Conservation (phyloP, 352 stramenopile species). For the Globisporangium parvum region DNA sequence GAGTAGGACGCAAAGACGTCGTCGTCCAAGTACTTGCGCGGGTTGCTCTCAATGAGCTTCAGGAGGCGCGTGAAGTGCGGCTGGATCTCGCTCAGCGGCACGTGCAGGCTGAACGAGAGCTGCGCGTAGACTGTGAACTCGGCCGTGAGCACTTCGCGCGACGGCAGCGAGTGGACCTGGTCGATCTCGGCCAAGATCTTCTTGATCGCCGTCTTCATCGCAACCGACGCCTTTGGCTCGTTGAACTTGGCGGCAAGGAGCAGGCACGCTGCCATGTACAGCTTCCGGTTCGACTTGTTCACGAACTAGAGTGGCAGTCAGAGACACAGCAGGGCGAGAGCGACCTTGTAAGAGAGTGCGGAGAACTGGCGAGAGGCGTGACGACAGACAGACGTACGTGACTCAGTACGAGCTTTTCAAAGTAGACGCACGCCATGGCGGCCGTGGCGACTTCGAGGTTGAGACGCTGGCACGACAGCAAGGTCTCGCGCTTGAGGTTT, state of each 20-base stretch:
- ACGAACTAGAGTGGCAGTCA: no score
- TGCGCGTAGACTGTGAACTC: slow-evolving; percentile 90
- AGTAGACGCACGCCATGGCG: slow-evolving; percentile 94
- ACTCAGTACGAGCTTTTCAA: slow-evolving; percentile 94
- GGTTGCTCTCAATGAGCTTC: slow-evolving; percentile 85
- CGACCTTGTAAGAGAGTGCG: no score
- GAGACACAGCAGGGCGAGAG: no score
- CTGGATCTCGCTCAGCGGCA: slow-evolving; percentile 69
- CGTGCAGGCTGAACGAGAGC: slow-evolving; percentile 86
- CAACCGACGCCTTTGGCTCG: slow-evolving; percentile 61
- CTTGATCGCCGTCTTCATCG: slow-evolving; percentile 57
- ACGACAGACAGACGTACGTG: slow-evolving; percentile 36
- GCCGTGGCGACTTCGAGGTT: slow-evolving; percentile 92
- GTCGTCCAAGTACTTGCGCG: slow-evolving; percentile 85
- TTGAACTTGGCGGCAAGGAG: slow-evolving; percentile 94
- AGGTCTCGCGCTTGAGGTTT: slow-evolving; percentile 89
- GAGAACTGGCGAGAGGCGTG: neutral
- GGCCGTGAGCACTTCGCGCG: slow-evolving; percentile 76
- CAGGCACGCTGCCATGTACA: slow-evolving; percentile 95
- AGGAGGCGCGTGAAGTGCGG: slow-evolving; percentile 84
- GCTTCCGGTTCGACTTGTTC: slow-evolving; percentile 93
- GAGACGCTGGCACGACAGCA: slow-evolving; percentile 66
- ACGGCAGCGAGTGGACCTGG: slow-evolving; percentile 69
- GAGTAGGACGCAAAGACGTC: slow-evolving; percentile 79
- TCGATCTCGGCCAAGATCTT: slow-evolving; percentile 78